Evolutionary conservation across 2,329 filamentous ascomycete species (phyloP).

Genomic region (Tolypocladium nubicola): DNA sequence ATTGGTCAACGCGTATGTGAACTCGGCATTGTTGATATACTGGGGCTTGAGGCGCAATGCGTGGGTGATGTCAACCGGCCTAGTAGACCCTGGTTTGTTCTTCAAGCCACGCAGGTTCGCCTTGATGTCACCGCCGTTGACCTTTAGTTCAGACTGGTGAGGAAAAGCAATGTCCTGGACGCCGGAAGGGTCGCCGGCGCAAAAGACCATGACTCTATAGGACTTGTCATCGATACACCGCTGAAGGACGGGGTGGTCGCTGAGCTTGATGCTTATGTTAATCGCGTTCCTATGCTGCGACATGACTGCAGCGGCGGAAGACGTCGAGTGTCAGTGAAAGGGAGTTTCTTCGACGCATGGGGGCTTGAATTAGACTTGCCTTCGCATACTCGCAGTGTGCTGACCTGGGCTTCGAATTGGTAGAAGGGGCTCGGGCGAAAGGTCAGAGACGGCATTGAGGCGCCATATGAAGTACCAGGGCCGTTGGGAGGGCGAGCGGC

Average conservation of each 20-base stretch:
- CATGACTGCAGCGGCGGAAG: slow-evolving; percentile 31
- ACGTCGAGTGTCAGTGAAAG: not conserved
- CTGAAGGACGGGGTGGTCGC: slow-evolving; percentile 41
- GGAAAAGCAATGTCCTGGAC: slow-evolving; percentile 79
- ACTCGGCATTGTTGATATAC: slow-evolving; percentile 67
- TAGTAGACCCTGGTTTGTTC: slow-evolving; percentile 90
- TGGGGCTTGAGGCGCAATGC: slow-evolving; percentile 58
- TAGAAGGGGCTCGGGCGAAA: slow-evolving; percentile 81
- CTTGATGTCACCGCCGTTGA: slow-evolving; percentile 81
- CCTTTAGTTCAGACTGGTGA: slow-evolving; percentile 81
- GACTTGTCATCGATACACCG: slow-evolving; percentile 50
- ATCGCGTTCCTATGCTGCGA: slow-evolving; percentile 42
- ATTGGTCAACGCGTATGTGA: slow-evolving; percentile 85
- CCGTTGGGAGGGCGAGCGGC: slow-evolving; percentile 7
- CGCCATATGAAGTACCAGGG: slow-evolving; percentile 7
- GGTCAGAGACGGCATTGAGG: slow-evolving; percentile 8
- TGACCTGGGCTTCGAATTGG: slow-evolving; percentile 53
- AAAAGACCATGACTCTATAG: slow-evolving; percentile 73
- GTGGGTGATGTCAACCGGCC: slow-evolving; percentile 82
- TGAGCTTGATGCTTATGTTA: slow-evolving; percentile 31
- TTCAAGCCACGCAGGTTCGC: slow-evolving; percentile 92
- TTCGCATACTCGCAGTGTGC: slow-evolving; percentile 58
- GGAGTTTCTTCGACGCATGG: not conserved
- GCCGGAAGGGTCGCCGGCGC: slow-evolving; percentile 53
- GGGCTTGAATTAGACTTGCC: slow-evolving; percentile 37